Evolutionary conservation across 352 stramenopile genomes (phyloP), one percentile per base, ranked within the genome.

Genomic region (Pythium sukuiense): DNA sequence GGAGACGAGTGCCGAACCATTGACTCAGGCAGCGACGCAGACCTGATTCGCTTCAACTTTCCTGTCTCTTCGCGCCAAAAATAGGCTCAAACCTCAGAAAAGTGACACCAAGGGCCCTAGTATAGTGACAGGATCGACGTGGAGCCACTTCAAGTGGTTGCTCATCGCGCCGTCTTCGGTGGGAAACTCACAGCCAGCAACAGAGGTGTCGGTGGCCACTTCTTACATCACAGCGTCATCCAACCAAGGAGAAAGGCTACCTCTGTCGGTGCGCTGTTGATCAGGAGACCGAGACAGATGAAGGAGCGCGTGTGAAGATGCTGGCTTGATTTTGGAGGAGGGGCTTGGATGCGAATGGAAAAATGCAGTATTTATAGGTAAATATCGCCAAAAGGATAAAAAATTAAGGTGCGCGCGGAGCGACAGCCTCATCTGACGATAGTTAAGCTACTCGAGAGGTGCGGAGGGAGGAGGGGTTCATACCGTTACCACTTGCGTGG

Each of bases 341-440:
- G 39, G 14, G 39, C 39, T 13, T 8, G 39, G 8, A 24, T n/a
- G 20, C 13, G 16, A 55, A n/a, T 37, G 46, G 12, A 37, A 20
- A 39, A 63, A 65, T 68, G 68, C 48, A 72, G 61, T 74, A 71
- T 81, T 70, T 69, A 71, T 75, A 71, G 61, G 71, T 78, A 81
- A 80, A 73, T 79, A 80, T 77, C 76, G 77, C 76, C 74, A 81
- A 89, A 88, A 76, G 66, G 65, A 79, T 76, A 76, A 74, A 65
- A 75, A 77, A 79, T 80, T 79, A 73, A 64, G 66, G 79, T 82
- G 68, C 84, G 70, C 84, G 72, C 77, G 65, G 67, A 75, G 76
- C 72, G 71, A 81, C 80, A 77, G 76, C 74, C 74, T 87, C 78
- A 65, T 72, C 73, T 76, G 79, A 79, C 73, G 72, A 83, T 83